Base-by-base conservation (phyloP, 148 eudicot genomes). In the Chenopodium quinoa region DNA sequence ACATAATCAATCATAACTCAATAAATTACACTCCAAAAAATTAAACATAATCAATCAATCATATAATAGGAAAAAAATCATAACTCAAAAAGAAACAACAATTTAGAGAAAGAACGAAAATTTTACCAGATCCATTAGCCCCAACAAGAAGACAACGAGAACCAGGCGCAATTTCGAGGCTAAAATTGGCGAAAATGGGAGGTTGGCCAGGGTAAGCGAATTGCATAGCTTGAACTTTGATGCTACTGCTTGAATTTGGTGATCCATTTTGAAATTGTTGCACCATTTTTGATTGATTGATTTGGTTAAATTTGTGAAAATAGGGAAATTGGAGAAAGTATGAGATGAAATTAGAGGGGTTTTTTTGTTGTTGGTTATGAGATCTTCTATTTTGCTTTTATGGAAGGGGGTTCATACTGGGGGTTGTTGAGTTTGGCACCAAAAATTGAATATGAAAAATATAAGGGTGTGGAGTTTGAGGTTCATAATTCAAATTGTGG, bases 71-170 rank as follows among this genome's bases (percentile, higher is more conserved):
- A 6, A 7, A 50, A 13, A 11, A 50, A 50, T 50, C 54, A 50
- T 2, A 50, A 50, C 54, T 50, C 54, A 10, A 50, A 50, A 50
- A 50, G 54, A 9, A 50, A 50, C 16, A 50, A 12, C 13, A 50
- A 50, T 9, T 50, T 10, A 50, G 54, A 50, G 54, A 50, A 13
- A 13, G 16, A 50, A 9, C 4, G 0, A 40, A 7, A 19, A 34
- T 11, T 0, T 23, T 64, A 95, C 99, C 99, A 70, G 99, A 95
- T 89, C 99, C 99, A 64, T 95, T 93, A 79, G 99, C 93, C 34
- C 99, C 99, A 88, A 95, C 89, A 78, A 95, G 99, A 64, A 95
- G 97, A 82, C 99, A 95, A 4, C 97, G 97, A 79, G 99, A 93
- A 64, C 94, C 89, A 47, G 94, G 89, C 12, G 88, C 34, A 65